Evolutionary conservation across 164 flowering plant genomes (phyloP), one percentile per base, ranked within the genome.

Genomic region (Cinnamomum micranthum): DNA sequence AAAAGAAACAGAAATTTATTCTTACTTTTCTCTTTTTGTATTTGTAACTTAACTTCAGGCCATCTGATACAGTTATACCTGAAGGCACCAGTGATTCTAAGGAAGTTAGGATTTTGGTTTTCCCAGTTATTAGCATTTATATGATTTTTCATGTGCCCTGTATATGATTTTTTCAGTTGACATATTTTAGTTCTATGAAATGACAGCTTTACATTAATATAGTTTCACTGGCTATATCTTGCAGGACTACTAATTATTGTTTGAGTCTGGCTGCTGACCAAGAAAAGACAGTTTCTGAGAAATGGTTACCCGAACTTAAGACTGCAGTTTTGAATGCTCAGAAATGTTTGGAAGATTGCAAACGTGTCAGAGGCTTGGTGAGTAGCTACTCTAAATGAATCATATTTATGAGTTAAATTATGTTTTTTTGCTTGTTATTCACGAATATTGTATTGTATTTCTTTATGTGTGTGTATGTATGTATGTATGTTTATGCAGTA

Each of bases 261-360:
- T 82, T 94, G 82, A 85, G 82, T 68, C 79, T 96, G 84, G 97
- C 98, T 68, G 77, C 86, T 71, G 95, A 96, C 64, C 97, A 96
- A 88, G 99, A 96, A 74, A 91, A 87, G 82, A 81, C 77, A 70
- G 82, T 91, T 20, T 74, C 73, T 60, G 96, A 94, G 68, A 87
- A 87, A 84, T 96, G 98, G 98, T 73, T 92, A 76, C 97, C 97
- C 71, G 97, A 92, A 74, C 92, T 94, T 15, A 88, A 80, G 75
- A 80, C 77, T 79, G 89, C 91, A 63, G 85, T 87, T 77, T 73
- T 82, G 76, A 83, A 83, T 86, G 95, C 96, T 80, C 91, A 94
- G 41, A 87, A 87, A 70, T 83, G 89, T 85, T 80, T 92, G 79
- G 97, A 92, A 69, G 93, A 96, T 72, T 96, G 98, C 90, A 87